Evolutionary conservation across 208 protist genomes (phyloP).

Genomic region (Acanthamoeba rhysodes): DNA sequence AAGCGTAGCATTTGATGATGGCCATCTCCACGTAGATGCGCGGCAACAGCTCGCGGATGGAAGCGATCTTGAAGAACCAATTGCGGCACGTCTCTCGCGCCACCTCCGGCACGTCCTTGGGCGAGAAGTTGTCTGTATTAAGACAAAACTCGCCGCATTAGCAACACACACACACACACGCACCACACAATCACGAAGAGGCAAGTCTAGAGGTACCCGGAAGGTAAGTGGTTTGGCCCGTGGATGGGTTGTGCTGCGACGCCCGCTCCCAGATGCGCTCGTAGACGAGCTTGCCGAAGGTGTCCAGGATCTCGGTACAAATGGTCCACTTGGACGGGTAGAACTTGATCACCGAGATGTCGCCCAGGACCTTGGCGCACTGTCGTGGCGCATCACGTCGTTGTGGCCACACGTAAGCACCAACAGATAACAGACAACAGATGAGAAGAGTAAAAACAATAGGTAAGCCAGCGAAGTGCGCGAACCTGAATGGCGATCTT

Average conservation of each 20-base stretch:
- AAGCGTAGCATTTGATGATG: slow-evolving; percentile 90
- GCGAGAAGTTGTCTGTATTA: slow-evolving; percentile 74
- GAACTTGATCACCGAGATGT: slow-evolving; percentile 88
- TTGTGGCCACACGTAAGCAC: neutral
- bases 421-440: too few relatives aligned
- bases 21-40: slow-evolving; percentile 92
- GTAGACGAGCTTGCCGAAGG: slow-evolving; percentile 93
- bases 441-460: neutral
- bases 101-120: slow-evolving; percentile 77
- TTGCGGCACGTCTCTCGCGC: slow-evolving; percentile 93
- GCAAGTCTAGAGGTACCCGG: slow-evolving; percentile 19
- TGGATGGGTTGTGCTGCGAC: slow-evolving; percentile 36
- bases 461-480: neutral
- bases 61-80: slow-evolving; percentile 95
- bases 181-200: neutral
- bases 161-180: neutral
- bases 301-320: slow-evolving; percentile 92
- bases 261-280: slow-evolving; percentile 87
- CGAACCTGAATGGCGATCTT: slow-evolving; percentile 92
- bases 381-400: neutral
- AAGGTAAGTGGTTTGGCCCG: slow-evolving; percentile 41
- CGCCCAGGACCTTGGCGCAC: slow-evolving; percentile 85
- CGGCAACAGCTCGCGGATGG: slow-evolving; percentile 93
- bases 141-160: neutral
- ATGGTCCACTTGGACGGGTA: slow-evolving; percentile 94